Base-by-base conservation (phyloP, 352 stramenopile species). In the Globisporangium paroecandrum region DNA sequence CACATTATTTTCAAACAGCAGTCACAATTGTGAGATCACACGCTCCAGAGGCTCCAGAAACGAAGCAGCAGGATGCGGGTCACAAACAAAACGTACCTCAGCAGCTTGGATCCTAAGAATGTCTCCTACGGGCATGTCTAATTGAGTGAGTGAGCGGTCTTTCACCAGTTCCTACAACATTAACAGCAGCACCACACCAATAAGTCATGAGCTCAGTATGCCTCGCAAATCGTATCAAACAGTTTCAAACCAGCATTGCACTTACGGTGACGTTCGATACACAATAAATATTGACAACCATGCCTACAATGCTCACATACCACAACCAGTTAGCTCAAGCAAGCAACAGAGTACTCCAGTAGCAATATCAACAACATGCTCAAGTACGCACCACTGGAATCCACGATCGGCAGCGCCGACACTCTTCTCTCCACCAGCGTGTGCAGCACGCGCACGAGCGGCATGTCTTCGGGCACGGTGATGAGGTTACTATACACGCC, bases 401-500 rank as follows among this genome's bases (percentile, higher is more conserved):
- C 85, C 56, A 93, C 82, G 74, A 95, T 95, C 32, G 87, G 87
- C 51, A 95, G 80, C 29, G 87, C 84, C 41, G 87, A 95, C 67
- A 95, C 84, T 70, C 85, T 82, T 66, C 83, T 72, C 64, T 95
- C 87, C 66, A 94, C 85, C 46, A 95, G 68, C 24, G 86, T 94
- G 74, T 97, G 86, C 58, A 98, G 83, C 65, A 98, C 94, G 68
- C 97, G 91, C 71, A 95, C 94, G 69, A 99, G 85, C 54, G 90
- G 89, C 83, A 98, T 96, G 64, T 97, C 81, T 61, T 97, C 89
- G 6, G 91, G 85, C 61, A 98, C 91, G 15, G 93, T 98, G 69
- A 98, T 91, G 22, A 99, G 82, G 61, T 94, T 91, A 68, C 84
- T 90, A 77, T 98, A 99, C 41, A 97, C 96, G 57, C 97, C 97